Evolutionary conservation across 345 rosid genomes (phyloP).

Genomic region (Cochlearia excelsa): DNA sequence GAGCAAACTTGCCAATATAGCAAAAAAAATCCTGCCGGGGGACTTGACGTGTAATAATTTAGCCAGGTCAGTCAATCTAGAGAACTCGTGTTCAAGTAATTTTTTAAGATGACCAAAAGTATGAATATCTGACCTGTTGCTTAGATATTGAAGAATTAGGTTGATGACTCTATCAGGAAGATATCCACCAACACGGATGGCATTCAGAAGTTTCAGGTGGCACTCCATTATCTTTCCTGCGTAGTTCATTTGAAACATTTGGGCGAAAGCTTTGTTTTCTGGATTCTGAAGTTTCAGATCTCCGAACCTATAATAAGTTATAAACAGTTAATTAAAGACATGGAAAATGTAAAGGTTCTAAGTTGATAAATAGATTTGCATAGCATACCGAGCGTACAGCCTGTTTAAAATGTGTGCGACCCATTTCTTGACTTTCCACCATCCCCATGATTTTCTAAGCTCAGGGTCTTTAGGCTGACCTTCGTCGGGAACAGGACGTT

Average conservation of each 20-base stretch:
- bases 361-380: not conserved
- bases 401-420: slow-evolving; percentile 93
- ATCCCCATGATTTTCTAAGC: slow-evolving; percentile 95
- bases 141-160: slow-evolving; percentile 89
- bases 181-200: slow-evolving; percentile 79
- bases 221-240: slow-evolving; percentile 92
- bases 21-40: not conserved
- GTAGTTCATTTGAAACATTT: slow-evolving; percentile 83
- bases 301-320: slow-evolving; percentile 64
- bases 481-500: slow-evolving; percentile 84
- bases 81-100: slow-evolving; percentile 8
- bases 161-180: slow-evolving; percentile 97
- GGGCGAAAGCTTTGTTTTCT: slow-evolving; percentile 86
- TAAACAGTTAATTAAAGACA: slow-evolving; percentile 6
- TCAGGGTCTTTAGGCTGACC: slow-evolving; percentile 92
- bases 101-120: slow-evolving; percentile 1
- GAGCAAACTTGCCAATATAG: slow-evolving; percentile 18
- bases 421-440: slow-evolving; percentile 99
- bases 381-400: slow-evolving; percentile 75
- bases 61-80: not conserved
- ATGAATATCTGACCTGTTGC: slow-evolving; percentile 68
- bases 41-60: not conserved
- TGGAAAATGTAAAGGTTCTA: slow-evolving; percentile 8
- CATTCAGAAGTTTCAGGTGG: slow-evolving; percentile 84
- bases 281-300: slow-evolving; percentile 92